Conservation (phyloP, 495 filamentous ascomycete genomes). For the Penicillium cataractarum region DNA sequence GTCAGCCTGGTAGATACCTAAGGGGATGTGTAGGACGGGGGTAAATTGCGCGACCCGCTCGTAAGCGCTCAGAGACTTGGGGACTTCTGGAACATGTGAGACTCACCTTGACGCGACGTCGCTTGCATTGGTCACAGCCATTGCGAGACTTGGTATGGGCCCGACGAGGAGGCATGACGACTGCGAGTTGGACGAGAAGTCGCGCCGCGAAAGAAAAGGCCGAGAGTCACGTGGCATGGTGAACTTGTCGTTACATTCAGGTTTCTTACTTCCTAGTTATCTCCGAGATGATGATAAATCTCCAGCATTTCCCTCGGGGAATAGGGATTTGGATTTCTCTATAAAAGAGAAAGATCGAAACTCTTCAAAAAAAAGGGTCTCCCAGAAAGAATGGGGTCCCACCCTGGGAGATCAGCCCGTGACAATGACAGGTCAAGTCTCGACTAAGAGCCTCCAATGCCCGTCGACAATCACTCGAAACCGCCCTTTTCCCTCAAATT, state of each 20-base stretch:
- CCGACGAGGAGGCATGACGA: conserved; percentile 40
- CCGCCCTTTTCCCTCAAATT: background rate
- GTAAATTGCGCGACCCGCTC: conserved; percentile 11
- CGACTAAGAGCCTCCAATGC: too few relatives aligned
- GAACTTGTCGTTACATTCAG: too few relatives aligned
- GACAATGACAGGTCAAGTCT: background rate
- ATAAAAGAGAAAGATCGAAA: too few relatives aligned
- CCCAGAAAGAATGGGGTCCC: background rate
- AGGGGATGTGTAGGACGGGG: too few relatives aligned
- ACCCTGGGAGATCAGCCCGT: background rate
- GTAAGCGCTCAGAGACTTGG: too few relatives aligned
- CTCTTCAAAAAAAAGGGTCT: too few relatives aligned
- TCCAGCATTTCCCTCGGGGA: too few relatives aligned
- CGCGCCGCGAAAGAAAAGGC: conserved; percentile 10
- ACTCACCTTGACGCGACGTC: conserved; percentile 59
- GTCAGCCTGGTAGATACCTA: too few relatives aligned
- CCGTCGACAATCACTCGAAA: background rate
- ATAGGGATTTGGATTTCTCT: too few relatives aligned
- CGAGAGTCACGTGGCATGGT: conserved; percentile 15
- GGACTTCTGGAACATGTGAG: too few relatives aligned
- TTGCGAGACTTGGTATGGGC: conserved; percentile 60
- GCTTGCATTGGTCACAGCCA: conserved; percentile 62
- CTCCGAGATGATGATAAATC: conserved; percentile 5
- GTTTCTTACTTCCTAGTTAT: too few relatives aligned
- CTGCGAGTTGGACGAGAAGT: conserved; percentile 10